Percentiles rank a stretch among this genome's conserved stretches.
These are phyloP conservation scores for Pulveroboletus sp. DNA, from an alignment of 768 basidiomycete species.

Conservation along the genomic window DNA sequence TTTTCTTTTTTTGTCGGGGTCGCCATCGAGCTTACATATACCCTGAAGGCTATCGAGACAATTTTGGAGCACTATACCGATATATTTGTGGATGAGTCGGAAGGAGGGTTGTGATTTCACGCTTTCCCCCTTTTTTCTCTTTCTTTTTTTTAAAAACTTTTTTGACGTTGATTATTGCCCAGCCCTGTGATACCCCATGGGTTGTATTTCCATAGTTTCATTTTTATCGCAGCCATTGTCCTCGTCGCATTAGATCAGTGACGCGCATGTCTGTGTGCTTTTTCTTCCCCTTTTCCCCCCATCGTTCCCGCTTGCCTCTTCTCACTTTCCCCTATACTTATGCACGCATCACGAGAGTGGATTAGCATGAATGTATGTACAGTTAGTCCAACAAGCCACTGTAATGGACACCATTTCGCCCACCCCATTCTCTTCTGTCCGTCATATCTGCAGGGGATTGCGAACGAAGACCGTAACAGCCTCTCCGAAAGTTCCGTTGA, in stretches of 20 bases:
- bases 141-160: neutral
- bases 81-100: conserved; percentile 91
- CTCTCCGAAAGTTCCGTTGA: neutral
- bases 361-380: conserved; percentile 19
- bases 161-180: conserved; percentile 21
- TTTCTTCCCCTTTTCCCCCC: neutral
- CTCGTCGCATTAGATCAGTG: conserved; percentile 2
- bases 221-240: conserved; percentile 9
- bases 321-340: conserved; percentile 12
- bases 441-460: neutral
- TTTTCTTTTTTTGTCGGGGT: neutral
- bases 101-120: conserved; percentile 30
- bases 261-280: neutral
- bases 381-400: conserved; percentile 4
- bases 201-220: conserved; percentile 6
- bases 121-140: neutral
- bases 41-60: conserved; percentile 80
- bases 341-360: conserved; percentile 10
- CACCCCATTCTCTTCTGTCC: neutral
- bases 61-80: conserved; percentile 92
- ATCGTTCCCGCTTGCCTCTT: neutral
- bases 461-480: neutral
- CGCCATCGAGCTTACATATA: conserved; percentile 8
- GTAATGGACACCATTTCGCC: neutral
- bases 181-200: conserved; percentile 24